Evolutionary conservation across 2,329 filamentous ascomycete genomes (phyloP).

Genomic region (Cytospora leucostoma): DNA sequence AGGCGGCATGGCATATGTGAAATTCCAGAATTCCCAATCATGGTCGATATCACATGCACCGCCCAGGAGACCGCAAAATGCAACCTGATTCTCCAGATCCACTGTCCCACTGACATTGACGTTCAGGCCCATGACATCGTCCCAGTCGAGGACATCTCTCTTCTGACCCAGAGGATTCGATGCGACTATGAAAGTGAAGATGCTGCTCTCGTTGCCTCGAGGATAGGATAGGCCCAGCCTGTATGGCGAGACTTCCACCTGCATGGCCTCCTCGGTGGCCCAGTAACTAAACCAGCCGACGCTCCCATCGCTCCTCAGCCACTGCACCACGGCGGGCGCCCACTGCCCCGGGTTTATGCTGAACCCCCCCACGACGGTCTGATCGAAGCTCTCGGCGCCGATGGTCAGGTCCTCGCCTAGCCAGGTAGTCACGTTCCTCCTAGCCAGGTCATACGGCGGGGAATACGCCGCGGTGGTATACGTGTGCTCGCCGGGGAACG

Average conservation of each 20-base stretch:
- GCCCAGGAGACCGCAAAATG: constrained; percentile 45
- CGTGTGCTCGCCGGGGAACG: constrained; percentile 55
- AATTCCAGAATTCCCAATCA: constrained; percentile 51
- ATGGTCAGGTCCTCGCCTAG: constrained; percentile 58
- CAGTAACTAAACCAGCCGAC: constrained; percentile 32
- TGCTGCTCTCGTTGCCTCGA: constrained; percentile 47
- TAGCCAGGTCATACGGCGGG: constrained; percentile 57
- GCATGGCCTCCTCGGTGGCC: constrained; percentile 43
- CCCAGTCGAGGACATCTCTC: constrained; percentile 47
- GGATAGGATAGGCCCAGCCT: constrained; percentile 56
- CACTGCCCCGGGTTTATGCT: constrained; percentile 53
- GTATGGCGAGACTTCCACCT: constrained; percentile 44
- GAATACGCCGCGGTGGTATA: constrained; percentile 56
- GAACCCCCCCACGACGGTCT: constrained; percentile 58
- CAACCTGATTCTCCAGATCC: constrained; percentile 41
- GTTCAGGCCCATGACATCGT: constrained; percentile 49
- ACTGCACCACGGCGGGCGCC: constrained; percentile 62
- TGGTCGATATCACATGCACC: constrained; percentile 36
- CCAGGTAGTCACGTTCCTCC: constrained; percentile 62
- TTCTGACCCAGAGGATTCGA: constrained; percentile 43
- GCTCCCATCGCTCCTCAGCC: constrained; percentile 39
- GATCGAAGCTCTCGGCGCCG: constrained; percentile 59
- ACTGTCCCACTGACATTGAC: constrained; percentile 50
- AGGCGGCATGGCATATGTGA: constrained; percentile 44
- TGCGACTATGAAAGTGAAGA: constrained; percentile 53